A percentile compares a stretch with the other conserved stretches of the same genome.
Evolutionary conservation across 176 grass and related monocot genomes (phyloP).

Genomic region (Musa beccarii): DNA sequence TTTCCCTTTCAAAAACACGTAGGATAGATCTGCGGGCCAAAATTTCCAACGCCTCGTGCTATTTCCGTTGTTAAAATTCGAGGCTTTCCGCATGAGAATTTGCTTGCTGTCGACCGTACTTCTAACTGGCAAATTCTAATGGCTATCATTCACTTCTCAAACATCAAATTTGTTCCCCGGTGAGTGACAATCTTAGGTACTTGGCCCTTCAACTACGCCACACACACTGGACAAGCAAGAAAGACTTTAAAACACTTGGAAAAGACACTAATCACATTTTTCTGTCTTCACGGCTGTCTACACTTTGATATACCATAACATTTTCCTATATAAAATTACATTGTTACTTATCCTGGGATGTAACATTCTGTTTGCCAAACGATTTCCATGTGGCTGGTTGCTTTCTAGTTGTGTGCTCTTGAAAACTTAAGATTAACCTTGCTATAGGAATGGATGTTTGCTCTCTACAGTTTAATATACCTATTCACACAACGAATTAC

Average conservation of each 20-base stretch:
- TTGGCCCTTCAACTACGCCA: slow-evolving; percentile 62
- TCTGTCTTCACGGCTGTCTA: slow-evolving; percentile 61
- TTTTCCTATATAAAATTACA: not conserved
- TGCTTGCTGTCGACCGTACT: no score
- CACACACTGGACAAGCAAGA: slow-evolving; percentile 39
- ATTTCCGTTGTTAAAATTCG: no score
- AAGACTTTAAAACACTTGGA: slow-evolving; percentile 35
- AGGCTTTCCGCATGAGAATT: no score
- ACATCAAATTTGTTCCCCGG: no score
- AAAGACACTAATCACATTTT: slow-evolving; percentile 94
- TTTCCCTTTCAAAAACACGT: no score
- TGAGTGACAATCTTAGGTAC: slow-evolving; percentile 34
- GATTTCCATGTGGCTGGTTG: no score
- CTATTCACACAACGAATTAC: not conserved
- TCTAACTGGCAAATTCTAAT: no score
- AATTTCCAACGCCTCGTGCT: no score
- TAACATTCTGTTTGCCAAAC: not conserved
- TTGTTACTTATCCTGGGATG: not conserved
- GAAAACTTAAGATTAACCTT: not conserved
- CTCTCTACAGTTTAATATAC: not conserved
- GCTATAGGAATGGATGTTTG: not conserved
- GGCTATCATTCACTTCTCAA: no score
- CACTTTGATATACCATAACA: not conserved
- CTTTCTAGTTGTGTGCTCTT: not conserved
- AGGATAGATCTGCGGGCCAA: no score